A percentile compares a stretch with the other conserved stretches of the same genome.
phyloP scores from a whole-genome alignment of 2,329 filamentous ascomycete species.

The Aspergillus glaucus region DNA sequence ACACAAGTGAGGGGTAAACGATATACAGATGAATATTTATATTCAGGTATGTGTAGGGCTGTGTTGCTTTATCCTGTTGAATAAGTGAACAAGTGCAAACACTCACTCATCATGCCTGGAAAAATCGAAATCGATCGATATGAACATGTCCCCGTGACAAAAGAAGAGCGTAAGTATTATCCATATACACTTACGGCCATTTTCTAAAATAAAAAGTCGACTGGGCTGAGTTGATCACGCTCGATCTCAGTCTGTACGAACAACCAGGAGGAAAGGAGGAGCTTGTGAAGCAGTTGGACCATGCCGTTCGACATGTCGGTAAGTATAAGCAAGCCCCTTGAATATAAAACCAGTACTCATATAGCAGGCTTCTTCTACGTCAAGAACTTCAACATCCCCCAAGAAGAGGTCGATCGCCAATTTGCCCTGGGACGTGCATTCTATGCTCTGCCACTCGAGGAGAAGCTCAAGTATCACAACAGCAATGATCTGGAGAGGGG shows the following conservation, averaged over 20 bases:
- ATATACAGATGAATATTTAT: background rate
- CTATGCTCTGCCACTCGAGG: slow-evolving; percentile 50
- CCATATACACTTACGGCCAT: slow-evolving; percentile 3
- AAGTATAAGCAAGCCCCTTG: slow-evolving; percentile 1
- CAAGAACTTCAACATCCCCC: slow-evolving; percentile 55
- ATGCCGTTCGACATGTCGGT: slow-evolving; percentile 46
- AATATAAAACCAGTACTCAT: slow-evolving; percentile 13
- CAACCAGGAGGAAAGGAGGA: slow-evolving; percentile 50
- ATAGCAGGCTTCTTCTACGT: slow-evolving; percentile 56
- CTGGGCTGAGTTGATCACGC: slow-evolving; percentile 54
- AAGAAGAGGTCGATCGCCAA: slow-evolving; percentile 55
- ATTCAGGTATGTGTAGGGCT: background rate
- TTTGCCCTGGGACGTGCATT: slow-evolving; percentile 57
- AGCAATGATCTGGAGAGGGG: slow-evolving; percentile 44
- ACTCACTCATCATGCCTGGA: slow-evolving; percentile 15
- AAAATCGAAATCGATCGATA: slow-evolving; percentile 32
- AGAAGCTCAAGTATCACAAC: slow-evolving; percentile 53
- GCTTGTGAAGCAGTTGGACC: slow-evolving; percentile 49
- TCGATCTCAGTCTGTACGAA: slow-evolving; percentile 52
- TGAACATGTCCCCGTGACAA: slow-evolving; percentile 43
- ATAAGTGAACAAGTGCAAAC: background rate
- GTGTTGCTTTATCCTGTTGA: background rate
- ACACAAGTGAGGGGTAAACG: slow-evolving; percentile 9
- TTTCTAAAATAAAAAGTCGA: slow-evolving; percentile 19
- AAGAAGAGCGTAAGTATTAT: slow-evolving; percentile 27